phyloP scores from a whole-genome alignment of 2,329 filamentous ascomycete species.

The Epichloe baconii region DNA sequence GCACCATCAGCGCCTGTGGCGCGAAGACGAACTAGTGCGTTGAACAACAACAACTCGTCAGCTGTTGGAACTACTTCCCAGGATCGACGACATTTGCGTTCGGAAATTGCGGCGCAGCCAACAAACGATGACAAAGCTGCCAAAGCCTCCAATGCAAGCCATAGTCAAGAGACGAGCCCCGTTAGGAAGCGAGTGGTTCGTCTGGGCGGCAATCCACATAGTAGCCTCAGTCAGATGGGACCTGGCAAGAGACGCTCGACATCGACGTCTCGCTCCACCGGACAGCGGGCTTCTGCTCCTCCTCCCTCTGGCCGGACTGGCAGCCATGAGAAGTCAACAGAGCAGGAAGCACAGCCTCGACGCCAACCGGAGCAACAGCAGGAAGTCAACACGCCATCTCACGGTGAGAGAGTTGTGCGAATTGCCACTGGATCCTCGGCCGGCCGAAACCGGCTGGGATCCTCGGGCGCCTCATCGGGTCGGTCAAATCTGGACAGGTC shows the following conservation, averaged over 20 bases:
- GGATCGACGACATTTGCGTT: conserved; percentile 32
- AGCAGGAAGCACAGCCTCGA: conserved; percentile 21
- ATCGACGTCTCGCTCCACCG: conserved; percentile 30
- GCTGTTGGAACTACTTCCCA: conserved; percentile 27
- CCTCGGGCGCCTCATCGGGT: conserved; percentile 24
- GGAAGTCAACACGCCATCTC: conserved; percentile 41
- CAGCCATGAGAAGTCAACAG: conserved; percentile 27
- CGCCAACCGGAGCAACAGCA: conserved; percentile 21
- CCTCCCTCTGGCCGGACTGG: conserved; percentile 25
- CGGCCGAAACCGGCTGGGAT: conserved; percentile 23
- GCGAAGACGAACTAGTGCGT: conserved; percentile 34
- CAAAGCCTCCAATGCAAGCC: conserved; percentile 4
- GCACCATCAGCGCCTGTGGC: conserved; percentile 33
- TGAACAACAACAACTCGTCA: conserved; percentile 26
- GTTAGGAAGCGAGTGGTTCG: conserved; percentile 44
- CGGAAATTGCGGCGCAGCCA: conserved; percentile 32
- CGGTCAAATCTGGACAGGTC: conserved; percentile 22
- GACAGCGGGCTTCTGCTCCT: conserved; percentile 14
- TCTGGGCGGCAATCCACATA: conserved; percentile 37
- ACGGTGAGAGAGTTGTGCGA: conserved; percentile 39
- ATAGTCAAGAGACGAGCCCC: conserved; percentile 37
- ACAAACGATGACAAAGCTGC: conserved; percentile 11
- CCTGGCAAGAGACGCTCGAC: conserved; percentile 34
- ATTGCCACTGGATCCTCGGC: conserved; percentile 40
- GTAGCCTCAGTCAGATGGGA: conserved; percentile 27